These are phyloP conservation scores for Citrus maxima DNA, from an alignment of 345 rosid species.

Conservation along the genomic window DNA sequence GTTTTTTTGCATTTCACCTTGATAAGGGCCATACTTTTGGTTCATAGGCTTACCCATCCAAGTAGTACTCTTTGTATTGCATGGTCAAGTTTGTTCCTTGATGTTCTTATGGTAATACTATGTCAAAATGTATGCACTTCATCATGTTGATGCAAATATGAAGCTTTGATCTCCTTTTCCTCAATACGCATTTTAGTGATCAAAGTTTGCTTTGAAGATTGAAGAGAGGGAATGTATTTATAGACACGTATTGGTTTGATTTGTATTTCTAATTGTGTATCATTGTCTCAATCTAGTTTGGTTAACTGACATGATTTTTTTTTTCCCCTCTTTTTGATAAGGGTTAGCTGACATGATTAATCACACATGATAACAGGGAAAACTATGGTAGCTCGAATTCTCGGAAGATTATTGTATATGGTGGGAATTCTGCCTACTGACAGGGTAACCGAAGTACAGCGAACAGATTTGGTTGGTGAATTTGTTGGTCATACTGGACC, in stretches of 20 bases:
- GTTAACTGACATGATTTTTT: not conserved
- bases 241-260: not conserved
- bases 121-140: not conserved
- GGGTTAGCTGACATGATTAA: not conserved
- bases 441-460: slow-evolving; percentile 81
- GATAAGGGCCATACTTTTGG: not conserved
- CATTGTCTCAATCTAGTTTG: not conserved
- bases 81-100: not conserved
- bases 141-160: not conserved
- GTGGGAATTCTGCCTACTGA: slow-evolving; percentile 94
- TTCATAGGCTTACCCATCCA: not conserved
- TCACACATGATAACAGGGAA: slow-evolving; percentile 51
- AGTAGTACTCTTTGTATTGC: not conserved
- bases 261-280: not conserved
- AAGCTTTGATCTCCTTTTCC: not conserved
- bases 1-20: not conserved
- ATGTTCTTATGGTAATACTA: not conserved
- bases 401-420: slow-evolving; percentile 81
- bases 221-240: slow-evolving; percentile 3
- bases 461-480: slow-evolving; percentile 99
- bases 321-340: not conserved
- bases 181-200: not conserved
- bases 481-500: slow-evolving; percentile 99
- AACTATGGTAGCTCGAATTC: slow-evolving; percentile 97
- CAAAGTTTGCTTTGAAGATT: not conserved